Base-by-base conservation (phyloP, 1,139 yeast genomes). In the Kazachstania sp. region DNA sequence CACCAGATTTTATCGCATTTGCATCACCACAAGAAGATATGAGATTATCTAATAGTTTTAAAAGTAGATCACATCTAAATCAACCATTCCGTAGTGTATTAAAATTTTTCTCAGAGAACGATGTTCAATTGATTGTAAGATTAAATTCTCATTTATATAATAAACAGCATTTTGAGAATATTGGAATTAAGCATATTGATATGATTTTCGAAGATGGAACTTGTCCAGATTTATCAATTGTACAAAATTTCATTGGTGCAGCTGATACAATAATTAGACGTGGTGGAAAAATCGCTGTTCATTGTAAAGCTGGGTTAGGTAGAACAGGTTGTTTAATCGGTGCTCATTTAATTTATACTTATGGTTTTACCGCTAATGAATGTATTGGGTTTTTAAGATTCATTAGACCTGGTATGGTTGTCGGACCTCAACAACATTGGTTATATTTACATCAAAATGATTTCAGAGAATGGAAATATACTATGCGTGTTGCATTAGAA, bases 401-500 rank as follows among this genome's bases (percentile, higher is more conserved):
- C 78, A 75, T 92, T 54, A 78, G 98, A 56, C 98, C 98, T 0
- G 98, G 98, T 31, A 92, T 92, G 98, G 97, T 92, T 15, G 98
- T 92, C 35, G 98, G 98, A 0, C 98, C 98, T 2, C 98, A 92
- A 66, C 98, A 92, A 64, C 98, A 92, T 69, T 92, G 98, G 98
- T 73, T 92, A 47, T 94, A 92, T 62, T 76, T 92, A 56, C 96
- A 92, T 65, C 98, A 92, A 67, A 84, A 88, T 64, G 96, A 88
- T 57, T 92, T 92, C 67, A 77, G 97, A 58, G 96, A 88, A 58
- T 92, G 98, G 97, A 78, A 90, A 64, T 85, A 83, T 59, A 88
- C 97, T 7, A 88, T 86, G 95, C 49, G 87, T 83, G 55, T 79
- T 73, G 57, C 69, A 74, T 42, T 61, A 36, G 61, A 56, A 40